Evolutionary conservation across 2,329 filamentous ascomycete genomes (phyloP).

Genomic region (Aureobasidium sp.): DNA sequence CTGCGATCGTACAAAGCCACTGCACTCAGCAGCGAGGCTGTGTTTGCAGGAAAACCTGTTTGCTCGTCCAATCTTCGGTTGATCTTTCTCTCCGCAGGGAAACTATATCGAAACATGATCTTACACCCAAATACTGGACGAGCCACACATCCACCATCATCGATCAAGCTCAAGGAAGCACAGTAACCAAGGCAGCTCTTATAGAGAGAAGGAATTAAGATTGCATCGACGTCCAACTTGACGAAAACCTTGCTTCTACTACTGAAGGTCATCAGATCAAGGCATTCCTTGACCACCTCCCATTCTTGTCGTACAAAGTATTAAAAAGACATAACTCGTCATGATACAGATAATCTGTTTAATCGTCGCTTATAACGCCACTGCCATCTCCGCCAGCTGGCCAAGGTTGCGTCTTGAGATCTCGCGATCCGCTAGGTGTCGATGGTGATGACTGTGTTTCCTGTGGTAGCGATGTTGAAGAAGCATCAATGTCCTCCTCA

Average conservation of each 20-base stretch:
- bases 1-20: background rate
- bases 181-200: background rate
- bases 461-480: conserved; percentile 20
- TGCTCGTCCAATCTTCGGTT: background rate
- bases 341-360: background rate
- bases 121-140: background rate
- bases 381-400: background rate
- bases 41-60: background rate
- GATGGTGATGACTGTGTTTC: conserved; percentile 38
- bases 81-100: background rate
- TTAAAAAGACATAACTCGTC: background rate
- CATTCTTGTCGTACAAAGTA: background rate
- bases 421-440: conserved; percentile 36
- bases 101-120: background rate
- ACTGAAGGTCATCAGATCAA: background rate
- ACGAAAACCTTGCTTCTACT: background rate
- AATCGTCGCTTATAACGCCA: background rate
- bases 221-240: background rate
- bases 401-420: conserved; percentile 18
- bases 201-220: background rate
- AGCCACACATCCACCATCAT: background rate
- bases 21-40: background rate
- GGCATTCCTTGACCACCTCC: background rate
- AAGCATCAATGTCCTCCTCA: conserved; percentile 13
- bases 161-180: background rate